These are phyloP conservation scores for Rhynchospora breviuscula DNA, from an alignment of 176 grass and related monocot species.

Conservation along the genomic window DNA sequence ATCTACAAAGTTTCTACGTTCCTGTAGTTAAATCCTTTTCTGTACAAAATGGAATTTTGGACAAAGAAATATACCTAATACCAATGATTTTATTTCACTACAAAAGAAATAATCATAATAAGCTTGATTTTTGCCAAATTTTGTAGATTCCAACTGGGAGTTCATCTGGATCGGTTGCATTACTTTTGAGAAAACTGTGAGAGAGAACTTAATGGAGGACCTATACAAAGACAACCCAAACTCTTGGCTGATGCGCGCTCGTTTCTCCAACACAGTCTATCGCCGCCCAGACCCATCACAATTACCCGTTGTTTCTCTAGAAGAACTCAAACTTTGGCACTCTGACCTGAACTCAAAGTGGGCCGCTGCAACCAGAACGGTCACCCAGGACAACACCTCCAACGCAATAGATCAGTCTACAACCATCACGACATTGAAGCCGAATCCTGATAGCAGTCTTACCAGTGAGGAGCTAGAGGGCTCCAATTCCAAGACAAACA, in stretches of 20 bases:
- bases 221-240: slow-evolving; percentile 51
- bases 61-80: too few relatives aligned
- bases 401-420: background rate
- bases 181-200: background rate
- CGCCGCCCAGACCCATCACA: slow-evolving; percentile 28
- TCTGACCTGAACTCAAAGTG: background rate
- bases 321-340: slow-evolving; percentile 18
- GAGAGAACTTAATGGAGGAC: background rate
- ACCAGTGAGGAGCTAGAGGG: slow-evolving; percentile 6
- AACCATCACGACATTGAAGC: background rate
- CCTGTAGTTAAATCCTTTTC: too few relatives aligned
- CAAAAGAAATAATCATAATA: too few relatives aligned
- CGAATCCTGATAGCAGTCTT: slow-evolving; percentile 12
- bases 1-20: too few relatives aligned
- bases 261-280: slow-evolving; percentile 67
- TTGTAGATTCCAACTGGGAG: background rate
- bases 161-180: background rate
- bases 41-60: too few relatives aligned
- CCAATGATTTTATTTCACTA: too few relatives aligned
- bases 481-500: background rate
- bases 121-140: background rate
- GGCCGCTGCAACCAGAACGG: background rate
- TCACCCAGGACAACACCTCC: background rate
- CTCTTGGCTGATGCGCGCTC: slow-evolving; percentile 70
- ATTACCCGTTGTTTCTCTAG: slow-evolving; percentile 32